Evolutionary conservation across 192 early-diverging fungal species (phyloP), one percentile per base, ranked within the genome.

Genomic region (Coemansia reversa): DNA sequence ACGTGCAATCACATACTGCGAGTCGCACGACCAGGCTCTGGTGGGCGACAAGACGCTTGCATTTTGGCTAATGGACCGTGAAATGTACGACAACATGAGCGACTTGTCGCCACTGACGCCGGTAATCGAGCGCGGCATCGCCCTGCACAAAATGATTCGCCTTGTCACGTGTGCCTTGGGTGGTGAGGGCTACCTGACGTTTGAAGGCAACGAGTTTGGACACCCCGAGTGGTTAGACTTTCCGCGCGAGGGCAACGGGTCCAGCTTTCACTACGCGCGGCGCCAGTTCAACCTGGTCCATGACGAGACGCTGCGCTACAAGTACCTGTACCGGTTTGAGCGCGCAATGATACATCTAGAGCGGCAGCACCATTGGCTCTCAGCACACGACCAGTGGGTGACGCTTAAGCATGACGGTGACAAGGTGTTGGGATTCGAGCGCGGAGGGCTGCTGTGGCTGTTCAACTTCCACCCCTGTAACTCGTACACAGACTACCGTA

Each of bases 161-260:
- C 80, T 98, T 30, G 74, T 98, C 1, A 96, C 94, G 3, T 89
- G 89, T 60, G 89, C 83, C 4, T 84, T 98, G n/a, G 95, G 93
- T 22, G 96, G 96, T 18, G 94, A 96, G 82, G 96, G 94, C 6
- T 98, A 96, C 68, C 81, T 98, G 56, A 97, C 91, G 52, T 98
- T 98, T 62, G 93, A 95, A 72, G 96, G 96, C 51, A 96, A 98
- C 77, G 96, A 98, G 78, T 97, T 98, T 85, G 96, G 96, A 0
- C 96, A 98, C 58, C 96, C 96, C 19, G 96, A 98, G 79, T 98
- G 96, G 96, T 86, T 98, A 25, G 96, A 98, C 80, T 98, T 98
- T 63, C 96, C 96, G 54, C 91, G 96, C 29, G 91, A 69, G 20
- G 96, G 96, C 61, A 98, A 98, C 82, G 83, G 84, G 28, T 86